Evolutionary conservation across 1,284 basidiomycete genomes (phyloP).

Genomic region (Blastosporella zonata): DNA sequence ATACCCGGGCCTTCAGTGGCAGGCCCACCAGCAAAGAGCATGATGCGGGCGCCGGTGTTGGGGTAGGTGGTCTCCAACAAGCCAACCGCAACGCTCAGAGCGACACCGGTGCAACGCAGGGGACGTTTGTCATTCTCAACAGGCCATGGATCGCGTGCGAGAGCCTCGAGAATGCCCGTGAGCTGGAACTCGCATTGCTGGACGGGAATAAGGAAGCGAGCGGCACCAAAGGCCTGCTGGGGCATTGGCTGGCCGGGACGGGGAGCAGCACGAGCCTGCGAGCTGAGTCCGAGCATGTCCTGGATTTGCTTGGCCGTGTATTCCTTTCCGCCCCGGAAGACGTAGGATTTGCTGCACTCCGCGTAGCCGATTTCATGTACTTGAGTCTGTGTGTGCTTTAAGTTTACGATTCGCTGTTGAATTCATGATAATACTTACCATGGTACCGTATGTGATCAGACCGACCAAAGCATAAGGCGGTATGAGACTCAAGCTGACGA

Average conservation of each 20-base stretch:
- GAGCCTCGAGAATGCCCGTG: slow-evolving; percentile 88
- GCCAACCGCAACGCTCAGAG: slow-evolving; percentile 93
- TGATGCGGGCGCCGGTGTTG: slow-evolving; percentile 94
- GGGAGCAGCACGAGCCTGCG: slow-evolving; percentile 74
- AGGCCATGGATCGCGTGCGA: slow-evolving; percentile 95
- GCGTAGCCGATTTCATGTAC: slow-evolving; percentile 98
- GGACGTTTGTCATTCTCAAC: slow-evolving; percentile 94
- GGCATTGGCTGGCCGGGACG: slow-evolving; percentile 86
- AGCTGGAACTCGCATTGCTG: slow-evolving; percentile 96
- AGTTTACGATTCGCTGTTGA: not conserved
- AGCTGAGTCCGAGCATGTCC: slow-evolving; percentile 93
- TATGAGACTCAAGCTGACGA: slow-evolving; percentile 90
- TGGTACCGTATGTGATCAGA: slow-evolving; percentile 94
- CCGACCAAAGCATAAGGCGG: slow-evolving; percentile 95
- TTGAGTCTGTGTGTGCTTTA: slow-evolving; percentile 67
- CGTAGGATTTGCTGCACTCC: slow-evolving; percentile 97
- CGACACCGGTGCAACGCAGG: slow-evolving; percentile 95
- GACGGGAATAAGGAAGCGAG: slow-evolving; percentile 92
- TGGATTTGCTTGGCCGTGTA: slow-evolving; percentile 96
- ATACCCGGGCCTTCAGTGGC: slow-evolving; percentile 96
- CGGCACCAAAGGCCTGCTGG: slow-evolving; percentile 82
- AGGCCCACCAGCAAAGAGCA: slow-evolving; percentile 97
- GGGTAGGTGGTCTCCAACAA: slow-evolving; percentile 94
- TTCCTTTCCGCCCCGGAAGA: slow-evolving; percentile 99
- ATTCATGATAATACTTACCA: slow-evolving; percentile 54